Evolutionary conservation across 2,329 filamentous ascomycete genomes (phyloP), one percentile per base, ranked within the genome.

Genomic region (Fusarium lateritium): DNA sequence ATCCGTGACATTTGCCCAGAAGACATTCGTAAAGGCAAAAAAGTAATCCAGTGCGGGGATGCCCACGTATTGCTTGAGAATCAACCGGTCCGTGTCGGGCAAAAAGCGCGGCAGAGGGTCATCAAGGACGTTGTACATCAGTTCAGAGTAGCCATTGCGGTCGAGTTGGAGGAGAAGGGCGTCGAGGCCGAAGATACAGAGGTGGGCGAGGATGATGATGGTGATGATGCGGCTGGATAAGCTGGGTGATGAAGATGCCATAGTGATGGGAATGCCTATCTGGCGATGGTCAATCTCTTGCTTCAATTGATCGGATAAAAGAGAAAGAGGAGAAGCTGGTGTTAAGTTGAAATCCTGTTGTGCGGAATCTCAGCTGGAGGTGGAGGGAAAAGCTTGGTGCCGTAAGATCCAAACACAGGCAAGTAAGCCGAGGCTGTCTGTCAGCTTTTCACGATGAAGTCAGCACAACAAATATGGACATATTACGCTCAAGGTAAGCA

Each of bases 1-100:
- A 60, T 76, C 73, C 0, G 55, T 58, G 8, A 73, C 65, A 28
- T 70, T 67, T 7, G 66, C 65, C 63, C 70, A 76, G 31, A 76
- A 54, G 13, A 73, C 43, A 21, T 76, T 74, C 4, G 51, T 43
- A 26, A 67, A 45, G 1, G 65, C 59, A 8, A 73, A 54, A 11
- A 70, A 55, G 10, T 56, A 31, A 56, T 76, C 75, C 1, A 75
- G 9, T 11, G 40, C 33, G 1, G 51, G 21, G 4, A 75, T 33
- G 8, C 73, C 73, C 0, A 63, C 59, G 19, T 71, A 76, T 11
- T 22, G 45, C n/a, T 54, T 67, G 8, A 75, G 50, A 5, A 76
- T 19, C 2, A 65, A n/a, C 10, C 63, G 40, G 7, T 72, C 39
- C 2, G 73, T 67, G 17, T 63, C 71, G 0, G 73, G 73, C 4